Base-by-base conservation (phyloP, 331 rosid species). In the Pyracantha coccinea region DNA sequence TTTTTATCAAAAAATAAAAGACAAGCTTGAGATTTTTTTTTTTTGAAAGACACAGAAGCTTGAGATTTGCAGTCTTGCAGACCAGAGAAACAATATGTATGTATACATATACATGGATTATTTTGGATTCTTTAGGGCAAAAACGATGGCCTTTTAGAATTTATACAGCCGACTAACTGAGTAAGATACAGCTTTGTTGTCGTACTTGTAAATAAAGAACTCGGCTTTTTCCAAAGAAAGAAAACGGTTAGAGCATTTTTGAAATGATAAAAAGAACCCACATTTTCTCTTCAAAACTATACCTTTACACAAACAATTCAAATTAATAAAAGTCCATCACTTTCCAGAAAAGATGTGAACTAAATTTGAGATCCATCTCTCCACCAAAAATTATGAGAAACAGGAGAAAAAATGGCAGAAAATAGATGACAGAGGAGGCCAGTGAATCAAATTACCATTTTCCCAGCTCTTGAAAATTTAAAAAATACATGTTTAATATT, bases 251-350 rank as follows among this genome's bases (percentile, higher is more conserved):
- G 21, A 75, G 5, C 73, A 54, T 65, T 72, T 23, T 20, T 3
- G 17, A 61, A 61, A 73, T 32, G 27, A 78, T 7, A 20, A 61
- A 61, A 68, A 25, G 28, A 78, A 33, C 38, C 57, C 69, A 47
- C 75, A 67, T 79, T 73, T 79, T 53, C 47, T 20, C 41, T 59
- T 24, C 47, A 63, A 44, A 14, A 14, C 63, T 8, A 74, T 20
- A n/a, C 45, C 68, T 32, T 31, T 2, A 65, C 16, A 45, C 28
- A 65, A 45, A 53, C 66, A 35, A 12, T 60, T 16, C 6, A 5
- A 31, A 29, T 62, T 28, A 16, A 28, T 11, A 62, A 62, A 28
- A 28, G 20, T 8, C 41, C 68, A 17, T 28, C 17, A 60, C 66
- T 62, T 29, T 62, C 8, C 68, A 25, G 21, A 17, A 29, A 7